A percentile compares a stretch with the other conserved stretches of the same genome.
phyloP scores from a whole-genome alignment of 768 basidiomycete genomes.

The Boletus rubropictus region DNA sequence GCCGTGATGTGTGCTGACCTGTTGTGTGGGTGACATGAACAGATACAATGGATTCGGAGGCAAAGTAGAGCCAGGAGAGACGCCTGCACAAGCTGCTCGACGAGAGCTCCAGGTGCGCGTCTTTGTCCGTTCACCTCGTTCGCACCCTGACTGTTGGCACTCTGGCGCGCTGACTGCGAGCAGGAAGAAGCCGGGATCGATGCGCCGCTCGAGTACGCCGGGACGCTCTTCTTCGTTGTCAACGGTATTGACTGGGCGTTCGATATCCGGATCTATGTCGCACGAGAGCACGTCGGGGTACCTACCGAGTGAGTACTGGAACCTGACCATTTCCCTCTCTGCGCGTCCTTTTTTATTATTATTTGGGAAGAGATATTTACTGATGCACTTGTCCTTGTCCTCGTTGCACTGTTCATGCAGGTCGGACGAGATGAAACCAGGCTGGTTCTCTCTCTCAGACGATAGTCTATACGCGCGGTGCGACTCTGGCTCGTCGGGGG shows the following conservation, averaged over 20 bases:
- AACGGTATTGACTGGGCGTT: slow-evolving; percentile 54
- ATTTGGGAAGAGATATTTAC: background rate
- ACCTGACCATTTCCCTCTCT: background rate
- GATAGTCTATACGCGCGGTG: slow-evolving; percentile 15
- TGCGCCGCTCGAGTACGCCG: slow-evolving; percentile 57
- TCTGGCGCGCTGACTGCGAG: background rate
- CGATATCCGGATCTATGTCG: slow-evolving; percentile 68
- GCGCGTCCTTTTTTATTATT: background rate
- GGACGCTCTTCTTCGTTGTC: slow-evolving; percentile 58
- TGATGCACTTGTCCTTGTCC: background rate
- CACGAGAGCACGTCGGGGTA: slow-evolving; percentile 52
- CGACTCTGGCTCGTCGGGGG: background rate
- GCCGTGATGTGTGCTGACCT: background rate
- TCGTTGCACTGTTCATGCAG: no score
- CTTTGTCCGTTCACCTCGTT: background rate
- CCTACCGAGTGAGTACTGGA: slow-evolving; percentile 57
- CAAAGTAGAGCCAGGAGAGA: slow-evolving; percentile 75
- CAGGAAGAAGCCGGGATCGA: slow-evolving; percentile 83
- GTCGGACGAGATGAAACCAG: slow-evolving; percentile 82
- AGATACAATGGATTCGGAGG: slow-evolving; percentile 91
- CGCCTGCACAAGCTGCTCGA: slow-evolving; percentile 59
- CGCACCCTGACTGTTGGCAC: background rate
- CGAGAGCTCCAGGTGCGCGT: slow-evolving; percentile 61
- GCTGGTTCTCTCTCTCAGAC: slow-evolving; percentile 57
- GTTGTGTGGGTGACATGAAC: background rate